Conservation (phyloP, 106 monocot genomes). For the Allium sativum region DNA sequence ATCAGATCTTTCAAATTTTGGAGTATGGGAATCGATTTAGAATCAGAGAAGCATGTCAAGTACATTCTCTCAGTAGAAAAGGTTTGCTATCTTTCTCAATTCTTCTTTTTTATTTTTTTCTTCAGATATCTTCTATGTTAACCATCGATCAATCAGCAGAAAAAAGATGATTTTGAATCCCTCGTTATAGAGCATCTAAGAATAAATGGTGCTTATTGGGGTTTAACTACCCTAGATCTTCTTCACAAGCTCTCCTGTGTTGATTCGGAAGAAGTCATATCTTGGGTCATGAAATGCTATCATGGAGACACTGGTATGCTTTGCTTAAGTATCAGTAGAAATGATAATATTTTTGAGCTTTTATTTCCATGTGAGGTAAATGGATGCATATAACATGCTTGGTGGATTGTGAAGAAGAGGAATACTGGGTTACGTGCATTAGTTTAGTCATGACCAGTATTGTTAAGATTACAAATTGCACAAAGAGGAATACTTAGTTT, state of each 20-base stretch:
- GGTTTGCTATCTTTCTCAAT: conserved; percentile 19
- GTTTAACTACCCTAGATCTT: conserved; percentile 80
- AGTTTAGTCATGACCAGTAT: too few relatives aligned
- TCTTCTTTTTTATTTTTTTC: background rate
- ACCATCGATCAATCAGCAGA: conserved; percentile 20
- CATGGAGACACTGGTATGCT: conserved; percentile 49
- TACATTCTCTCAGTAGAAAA: conserved; percentile 82
- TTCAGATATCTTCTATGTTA: background rate
- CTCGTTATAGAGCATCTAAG: conserved; percentile 70
- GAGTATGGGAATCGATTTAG: conserved; percentile 24
- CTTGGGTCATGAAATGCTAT: conserved; percentile 75
- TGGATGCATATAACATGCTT: too few relatives aligned
- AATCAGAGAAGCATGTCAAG: conserved; percentile 56
- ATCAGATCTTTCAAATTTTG: background rate
- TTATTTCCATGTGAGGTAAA: too few relatives aligned
- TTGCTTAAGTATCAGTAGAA: too few relatives aligned
- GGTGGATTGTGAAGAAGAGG: too few relatives aligned
- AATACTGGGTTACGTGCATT: too few relatives aligned
- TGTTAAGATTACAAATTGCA: too few relatives aligned
- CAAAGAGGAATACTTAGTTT: too few relatives aligned
- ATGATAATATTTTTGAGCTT: too few relatives aligned
- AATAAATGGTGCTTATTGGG: conserved; percentile 96
- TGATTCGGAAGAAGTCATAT: conserved; percentile 47
- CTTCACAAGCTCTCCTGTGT: conserved; percentile 60
- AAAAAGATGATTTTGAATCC: conserved; percentile 68